Conservation (phyloP, 306 rosid genomes). For the Fagus sylvatica region DNA sequence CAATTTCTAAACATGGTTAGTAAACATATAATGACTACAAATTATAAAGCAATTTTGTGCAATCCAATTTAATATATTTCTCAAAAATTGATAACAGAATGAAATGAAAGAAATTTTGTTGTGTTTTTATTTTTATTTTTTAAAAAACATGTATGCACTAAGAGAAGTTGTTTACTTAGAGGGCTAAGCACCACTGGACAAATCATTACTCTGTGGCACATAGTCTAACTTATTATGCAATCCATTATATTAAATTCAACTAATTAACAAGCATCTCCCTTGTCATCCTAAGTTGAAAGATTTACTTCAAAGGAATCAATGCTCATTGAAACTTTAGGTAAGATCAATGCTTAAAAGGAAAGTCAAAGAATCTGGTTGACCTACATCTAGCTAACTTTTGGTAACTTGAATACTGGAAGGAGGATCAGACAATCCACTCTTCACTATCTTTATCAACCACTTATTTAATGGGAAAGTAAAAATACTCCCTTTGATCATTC, state of each 20-base stretch:
- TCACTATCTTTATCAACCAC: neutral
- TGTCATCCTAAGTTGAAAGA: neutral
- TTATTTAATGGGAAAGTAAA: neutral
- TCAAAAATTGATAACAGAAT: too few species aligned
- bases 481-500: neutral
- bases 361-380: neutral
- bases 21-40: too few species aligned
- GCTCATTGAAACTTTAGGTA: neutral
- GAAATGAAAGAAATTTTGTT: too few species aligned
- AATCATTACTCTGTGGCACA: neutral
- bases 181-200: neutral
- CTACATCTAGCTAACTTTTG: neutral
- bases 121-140: too few species aligned
- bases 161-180: neutral
- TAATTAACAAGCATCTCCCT: neutral
- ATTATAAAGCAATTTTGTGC: too few species aligned
- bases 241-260: neutral
- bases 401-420: neutral
- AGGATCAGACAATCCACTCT: neutral
- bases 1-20: too few species aligned
- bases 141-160: too few species aligned
- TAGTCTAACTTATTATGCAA: neutral
- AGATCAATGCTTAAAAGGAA: neutral
- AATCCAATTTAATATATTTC: too few species aligned
- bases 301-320: neutral